phyloP scores from a whole-genome alignment of 306 rosid species.

The Acmispon strigosus region DNA sequence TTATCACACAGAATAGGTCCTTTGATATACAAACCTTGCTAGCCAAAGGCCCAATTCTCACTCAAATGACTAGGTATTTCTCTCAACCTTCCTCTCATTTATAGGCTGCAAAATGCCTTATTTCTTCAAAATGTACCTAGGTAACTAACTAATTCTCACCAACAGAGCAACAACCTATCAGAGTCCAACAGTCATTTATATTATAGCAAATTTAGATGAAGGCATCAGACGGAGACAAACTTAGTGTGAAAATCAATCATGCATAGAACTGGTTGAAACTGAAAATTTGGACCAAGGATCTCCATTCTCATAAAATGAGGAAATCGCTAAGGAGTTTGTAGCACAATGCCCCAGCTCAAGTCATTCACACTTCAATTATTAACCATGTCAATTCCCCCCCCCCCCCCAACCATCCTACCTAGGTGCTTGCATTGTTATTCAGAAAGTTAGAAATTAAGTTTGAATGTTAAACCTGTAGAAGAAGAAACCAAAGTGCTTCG shows the following conservation, averaged over 20 bases:
- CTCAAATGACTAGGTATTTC: too few species aligned
- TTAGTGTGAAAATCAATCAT: background rate
- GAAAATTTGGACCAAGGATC: slow-evolving; percentile 9
- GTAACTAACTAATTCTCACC: too few species aligned
- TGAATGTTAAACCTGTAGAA: slow-evolving; percentile 80
- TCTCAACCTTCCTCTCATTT: too few species aligned
- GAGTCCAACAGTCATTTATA: background rate
- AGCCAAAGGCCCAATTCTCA: too few species aligned
- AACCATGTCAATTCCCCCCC: background rate
- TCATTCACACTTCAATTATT: background rate
- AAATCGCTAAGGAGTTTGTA: slow-evolving; percentile 1
- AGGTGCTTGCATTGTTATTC: background rate
- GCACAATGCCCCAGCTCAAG: background rate
- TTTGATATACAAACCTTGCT: too few species aligned
- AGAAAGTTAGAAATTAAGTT: slow-evolving; percentile 13
- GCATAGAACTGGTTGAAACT: background rate
- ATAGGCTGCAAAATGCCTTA: too few species aligned
- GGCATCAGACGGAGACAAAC: background rate
- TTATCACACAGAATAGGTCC: too few species aligned
- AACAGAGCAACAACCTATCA: too few species aligned
- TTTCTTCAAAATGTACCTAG: too few species aligned
- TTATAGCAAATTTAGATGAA: background rate
- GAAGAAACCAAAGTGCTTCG: slow-evolving; percentile 95
- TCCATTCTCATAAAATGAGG: slow-evolving; percentile 1
- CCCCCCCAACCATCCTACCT: background rate